Percentiles rank a stretch among this genome's conserved stretches.
Conservation (phyloP, 148 eudicot genomes). For the Chenopodium berlandieri region DNA sequence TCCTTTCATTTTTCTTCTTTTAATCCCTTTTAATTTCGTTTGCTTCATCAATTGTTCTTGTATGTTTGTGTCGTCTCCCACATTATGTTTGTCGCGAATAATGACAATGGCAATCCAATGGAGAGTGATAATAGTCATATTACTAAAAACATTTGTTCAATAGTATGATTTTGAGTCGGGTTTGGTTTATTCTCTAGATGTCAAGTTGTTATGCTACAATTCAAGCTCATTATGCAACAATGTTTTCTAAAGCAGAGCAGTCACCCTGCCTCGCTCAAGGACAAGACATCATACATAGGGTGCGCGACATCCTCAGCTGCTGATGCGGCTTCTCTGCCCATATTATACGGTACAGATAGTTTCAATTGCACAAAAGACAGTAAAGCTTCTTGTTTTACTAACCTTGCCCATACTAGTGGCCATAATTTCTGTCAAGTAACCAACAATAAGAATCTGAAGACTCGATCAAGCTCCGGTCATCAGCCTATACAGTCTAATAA, state of each 20-base stretch:
- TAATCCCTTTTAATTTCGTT: too few relatives aligned
- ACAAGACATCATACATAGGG: too few relatives aligned
- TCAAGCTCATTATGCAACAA: background rate
- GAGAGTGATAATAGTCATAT: background rate
- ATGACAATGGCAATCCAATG: background rate
- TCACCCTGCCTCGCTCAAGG: background rate
- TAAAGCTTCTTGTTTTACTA: background rate
- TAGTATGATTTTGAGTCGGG: too few relatives aligned
- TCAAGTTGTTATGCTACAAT: too few relatives aligned
- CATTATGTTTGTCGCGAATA: background rate
- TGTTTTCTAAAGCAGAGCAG: background rate
- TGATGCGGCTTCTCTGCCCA: background rate
- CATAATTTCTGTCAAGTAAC: background rate
- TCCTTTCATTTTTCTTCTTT: background rate
- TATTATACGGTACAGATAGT: background rate
- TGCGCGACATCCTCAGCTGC: background rate
- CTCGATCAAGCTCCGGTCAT: background rate
- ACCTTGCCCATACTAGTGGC: background rate
- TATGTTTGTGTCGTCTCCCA: background rate
- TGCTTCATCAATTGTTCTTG: background rate
- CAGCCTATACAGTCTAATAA: background rate
- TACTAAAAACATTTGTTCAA: too few relatives aligned
- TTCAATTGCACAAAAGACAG: background rate
- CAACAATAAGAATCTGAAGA: background rate
- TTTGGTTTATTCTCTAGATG: too few relatives aligned